A percentile compares a stretch with the other conserved stretches of the same genome.
Evolutionary conservation across 2,329 filamentous ascomycete genomes (phyloP).

Genomic region (Neofusicoccum kwambonambiense): DNA sequence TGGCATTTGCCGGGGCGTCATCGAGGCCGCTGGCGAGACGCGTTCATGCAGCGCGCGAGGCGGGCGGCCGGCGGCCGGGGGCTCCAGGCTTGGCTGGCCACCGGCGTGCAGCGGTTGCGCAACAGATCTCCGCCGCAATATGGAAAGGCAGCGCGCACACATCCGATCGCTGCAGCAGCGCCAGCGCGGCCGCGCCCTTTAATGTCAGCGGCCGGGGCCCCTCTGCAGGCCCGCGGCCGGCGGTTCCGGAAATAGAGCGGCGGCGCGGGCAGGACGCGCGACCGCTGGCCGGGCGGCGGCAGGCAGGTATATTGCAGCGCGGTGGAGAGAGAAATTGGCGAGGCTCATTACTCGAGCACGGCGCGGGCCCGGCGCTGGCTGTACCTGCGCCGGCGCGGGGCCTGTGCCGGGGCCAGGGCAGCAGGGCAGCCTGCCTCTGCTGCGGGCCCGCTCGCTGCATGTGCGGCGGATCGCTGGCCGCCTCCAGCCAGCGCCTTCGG

Average conservation of each 20-base stretch:
- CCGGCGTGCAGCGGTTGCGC: neutral
- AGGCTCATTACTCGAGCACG: neutral
- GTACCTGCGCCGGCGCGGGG: neutral
- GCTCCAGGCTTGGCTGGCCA: too few relatives aligned
- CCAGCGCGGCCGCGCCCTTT: neutral
- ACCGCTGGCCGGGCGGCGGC: neutral
- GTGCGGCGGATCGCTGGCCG: neutral
- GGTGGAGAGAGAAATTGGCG: slow-evolving; percentile 5
- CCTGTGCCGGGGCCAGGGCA: neutral
- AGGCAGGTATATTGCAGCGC: neutral
- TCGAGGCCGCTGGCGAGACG: neutral
- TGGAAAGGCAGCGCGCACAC: neutral
- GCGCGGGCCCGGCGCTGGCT: neutral
- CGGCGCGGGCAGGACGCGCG: neutral
- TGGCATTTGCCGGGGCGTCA: neutral
- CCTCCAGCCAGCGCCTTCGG: neutral
- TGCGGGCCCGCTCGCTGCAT: neutral
- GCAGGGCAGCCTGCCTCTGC: neutral
- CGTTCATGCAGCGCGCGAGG: neutral
- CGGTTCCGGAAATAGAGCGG: neutral
- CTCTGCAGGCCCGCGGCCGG: neutral
- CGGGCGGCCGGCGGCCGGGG: too few relatives aligned
- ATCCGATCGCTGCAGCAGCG: too few relatives aligned
- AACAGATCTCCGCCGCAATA: neutral
- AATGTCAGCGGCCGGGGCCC: neutral